Conservation (phyloP, 2,329 filamentous ascomycete genomes). For the Fusarium sacchari region DNA sequence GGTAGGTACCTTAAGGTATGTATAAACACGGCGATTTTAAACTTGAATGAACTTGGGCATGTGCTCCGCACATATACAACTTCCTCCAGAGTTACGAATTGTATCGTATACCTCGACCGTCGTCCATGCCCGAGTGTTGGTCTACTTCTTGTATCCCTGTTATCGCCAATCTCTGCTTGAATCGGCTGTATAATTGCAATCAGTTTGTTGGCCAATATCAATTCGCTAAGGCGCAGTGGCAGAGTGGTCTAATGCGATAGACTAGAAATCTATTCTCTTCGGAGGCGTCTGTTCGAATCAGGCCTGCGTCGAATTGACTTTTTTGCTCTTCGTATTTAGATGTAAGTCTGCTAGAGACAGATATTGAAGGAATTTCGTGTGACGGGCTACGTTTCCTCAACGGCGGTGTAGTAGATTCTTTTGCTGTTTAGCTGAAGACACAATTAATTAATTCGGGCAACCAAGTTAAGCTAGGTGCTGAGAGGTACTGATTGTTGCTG, state of each 20-base stretch:
- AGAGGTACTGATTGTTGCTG: not conserved
- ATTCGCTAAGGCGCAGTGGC: conserved; percentile 38
- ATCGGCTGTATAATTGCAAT: accelerated
- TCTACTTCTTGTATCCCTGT: not conserved
- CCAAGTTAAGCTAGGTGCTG: not conserved
- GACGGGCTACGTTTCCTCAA: not conserved
- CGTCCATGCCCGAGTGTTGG: too few relatives aligned
- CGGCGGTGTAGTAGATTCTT: not conserved
- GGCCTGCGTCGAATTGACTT: conserved; percentile 36
- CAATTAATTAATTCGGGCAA: too few relatives aligned
- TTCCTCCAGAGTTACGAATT: not conserved
- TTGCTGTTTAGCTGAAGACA: not conserved
- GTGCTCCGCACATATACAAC: too few relatives aligned
- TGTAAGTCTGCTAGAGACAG: not conserved
- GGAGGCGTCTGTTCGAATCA: conserved; percentile 45
- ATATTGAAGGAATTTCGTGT: not conserved
- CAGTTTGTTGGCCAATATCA: accelerated
- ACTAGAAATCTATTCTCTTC: conserved; percentile 45
- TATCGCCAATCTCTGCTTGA: accelerated
- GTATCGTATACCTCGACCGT: not conserved
- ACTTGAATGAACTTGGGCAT: not conserved
- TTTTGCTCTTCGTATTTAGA: not conserved
- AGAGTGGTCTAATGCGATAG: conserved; percentile 46
- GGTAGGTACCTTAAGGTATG: too few relatives aligned
- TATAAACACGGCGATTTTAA: not conserved